Conservation (phyloP, 2,329 filamentous ascomycete genomes). For the Neopestalotiopsis sp. region DNA sequence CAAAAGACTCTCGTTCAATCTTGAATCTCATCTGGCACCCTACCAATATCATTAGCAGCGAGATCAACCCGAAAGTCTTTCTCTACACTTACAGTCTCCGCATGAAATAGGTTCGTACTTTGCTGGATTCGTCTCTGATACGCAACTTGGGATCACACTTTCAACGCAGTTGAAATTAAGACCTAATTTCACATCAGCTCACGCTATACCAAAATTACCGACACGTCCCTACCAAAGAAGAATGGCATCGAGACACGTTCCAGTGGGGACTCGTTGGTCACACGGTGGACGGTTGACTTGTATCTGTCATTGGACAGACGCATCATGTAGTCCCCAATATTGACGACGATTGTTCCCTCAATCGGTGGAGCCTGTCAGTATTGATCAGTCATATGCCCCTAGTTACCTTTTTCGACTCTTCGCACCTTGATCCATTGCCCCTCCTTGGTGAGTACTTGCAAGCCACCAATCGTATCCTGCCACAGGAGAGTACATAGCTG, state of each 20-base stretch:
- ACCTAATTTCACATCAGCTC: constrained; percentile 29
- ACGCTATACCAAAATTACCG: no score
- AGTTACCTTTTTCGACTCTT: background rate
- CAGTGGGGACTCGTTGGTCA: constrained; percentile 45
- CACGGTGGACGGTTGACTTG: constrained; percentile 56
- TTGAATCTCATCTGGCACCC: constrained; percentile 40
- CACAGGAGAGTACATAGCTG: constrained; percentile 57
- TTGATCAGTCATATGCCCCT: background rate
- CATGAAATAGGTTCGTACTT: constrained; percentile 58
- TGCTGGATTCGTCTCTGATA: constrained; percentile 48
- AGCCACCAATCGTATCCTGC: constrained; percentile 48
- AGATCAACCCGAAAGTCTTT: background rate
- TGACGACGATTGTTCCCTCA: constrained; percentile 54
- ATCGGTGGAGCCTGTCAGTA: constrained; percentile 41
- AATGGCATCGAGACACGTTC: constrained; percentile 61
- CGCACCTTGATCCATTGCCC: constrained; percentile 47
- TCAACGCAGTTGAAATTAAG: constrained; percentile 58
- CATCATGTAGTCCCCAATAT: constrained; percentile 59
- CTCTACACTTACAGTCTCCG: constrained; percentile 43
- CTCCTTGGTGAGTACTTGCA: constrained; percentile 47
- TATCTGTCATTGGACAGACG: constrained; percentile 55
- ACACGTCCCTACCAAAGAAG: constrained; percentile 50
- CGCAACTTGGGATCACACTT: constrained; percentile 52
- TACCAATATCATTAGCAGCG: constrained; percentile 19
- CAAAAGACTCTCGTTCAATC: constrained; percentile 33